These are phyloP conservation scores for Hawksworthiomyces lignivorus DNA, from an alignment of 2,329 filamentous ascomycete genomes.

Conservation along the genomic window DNA sequence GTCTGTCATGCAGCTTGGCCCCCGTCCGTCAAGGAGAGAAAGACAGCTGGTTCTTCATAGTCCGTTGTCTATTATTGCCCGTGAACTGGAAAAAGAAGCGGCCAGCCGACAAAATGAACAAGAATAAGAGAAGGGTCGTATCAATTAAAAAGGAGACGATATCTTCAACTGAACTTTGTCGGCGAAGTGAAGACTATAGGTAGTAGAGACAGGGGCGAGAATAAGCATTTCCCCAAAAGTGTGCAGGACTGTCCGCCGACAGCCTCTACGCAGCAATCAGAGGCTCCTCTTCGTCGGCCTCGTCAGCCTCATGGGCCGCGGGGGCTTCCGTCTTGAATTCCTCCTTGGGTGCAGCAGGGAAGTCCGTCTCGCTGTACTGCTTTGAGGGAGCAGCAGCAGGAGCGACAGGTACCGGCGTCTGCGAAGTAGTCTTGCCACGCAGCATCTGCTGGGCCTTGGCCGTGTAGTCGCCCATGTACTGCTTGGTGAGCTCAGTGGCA, in stretches of 20 bases:
- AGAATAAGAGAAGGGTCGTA: neutral
- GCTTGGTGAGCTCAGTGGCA: conserved; percentile 56
- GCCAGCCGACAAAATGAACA: conserved; percentile 12
- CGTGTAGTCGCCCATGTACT: conserved; percentile 61
- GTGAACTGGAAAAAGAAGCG: conserved; percentile 8
- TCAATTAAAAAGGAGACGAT: no score
- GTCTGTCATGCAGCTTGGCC: conserved; percentile 12
- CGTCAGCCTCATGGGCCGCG: conserved; percentile 21
- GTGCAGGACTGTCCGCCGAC: no score
- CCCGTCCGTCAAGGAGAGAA: conserved; percentile 10
- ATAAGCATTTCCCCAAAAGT: no score
- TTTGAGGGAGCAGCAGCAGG: conserved; percentile 15
- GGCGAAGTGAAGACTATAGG: no score
- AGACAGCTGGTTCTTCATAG: conserved; percentile 10
- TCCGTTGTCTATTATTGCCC: conserved; percentile 13
- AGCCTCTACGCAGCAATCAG: conserved; percentile 14
- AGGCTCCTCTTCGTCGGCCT: conserved; percentile 21
- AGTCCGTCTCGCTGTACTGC: conserved; percentile 36
- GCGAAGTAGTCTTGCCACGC: conserved; percentile 30
- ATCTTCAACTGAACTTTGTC: no score
- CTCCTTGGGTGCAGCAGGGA: conserved; percentile 35
- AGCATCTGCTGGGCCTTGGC: conserved; percentile 60
- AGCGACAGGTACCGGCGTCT: no score
- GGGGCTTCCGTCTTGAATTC: conserved; percentile 36
- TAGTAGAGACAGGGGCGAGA: no score